Base-by-base conservation (phyloP, 106 monocot species). In the Acorus calamus region DNA sequence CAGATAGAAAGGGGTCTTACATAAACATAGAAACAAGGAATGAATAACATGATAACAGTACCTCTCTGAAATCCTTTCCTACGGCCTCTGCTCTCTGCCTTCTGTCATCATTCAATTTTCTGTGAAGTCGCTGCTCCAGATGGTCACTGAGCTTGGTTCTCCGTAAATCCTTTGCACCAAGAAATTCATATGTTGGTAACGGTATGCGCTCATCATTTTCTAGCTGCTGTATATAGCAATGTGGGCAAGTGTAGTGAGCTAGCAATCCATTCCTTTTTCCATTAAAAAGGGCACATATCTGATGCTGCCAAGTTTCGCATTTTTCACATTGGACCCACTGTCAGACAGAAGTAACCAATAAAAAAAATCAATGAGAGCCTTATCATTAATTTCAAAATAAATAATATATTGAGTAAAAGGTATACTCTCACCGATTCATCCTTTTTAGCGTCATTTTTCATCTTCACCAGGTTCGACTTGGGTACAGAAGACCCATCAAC, bases 261-360 rank as follows among this genome's bases (percentile, higher is more conserved):
- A 88, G 80, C 41, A 87, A 91, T 6, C 91, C 91, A 81, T 98
- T 98, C 73, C 96, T 76, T 55, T 88, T 77, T 5, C 87, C 88
- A 81, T 98, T 98, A 63, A 98, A 98, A 59, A 98, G 83, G 52
- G 91, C 91, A 80, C 96, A 98, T 53, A 98, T 98, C 63, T 98
- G 96, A 77, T 98, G 96, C 50, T 98, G 96, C 96, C 96, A 98
- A 44, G 91, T 85, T 81, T 98, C 91, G 75, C 96, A 98, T 75
- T 98, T 98, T 73, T 98, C 96, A 66, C 96, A 98, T 71, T 98
- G 91, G 59, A 91, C 96, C 96, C 96, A 98, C 96, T 98, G 72
- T 42, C 28, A 28, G n/a, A n/a, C n/a, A n/a, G n/a, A n/a, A 76
- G 65, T 50, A 56, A 50, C 53, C 50, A 5, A 63, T 4, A 48